phyloP scores from a whole-genome alignment of 768 basidiomycete species.

The Tephrocybe sp. region DNA sequence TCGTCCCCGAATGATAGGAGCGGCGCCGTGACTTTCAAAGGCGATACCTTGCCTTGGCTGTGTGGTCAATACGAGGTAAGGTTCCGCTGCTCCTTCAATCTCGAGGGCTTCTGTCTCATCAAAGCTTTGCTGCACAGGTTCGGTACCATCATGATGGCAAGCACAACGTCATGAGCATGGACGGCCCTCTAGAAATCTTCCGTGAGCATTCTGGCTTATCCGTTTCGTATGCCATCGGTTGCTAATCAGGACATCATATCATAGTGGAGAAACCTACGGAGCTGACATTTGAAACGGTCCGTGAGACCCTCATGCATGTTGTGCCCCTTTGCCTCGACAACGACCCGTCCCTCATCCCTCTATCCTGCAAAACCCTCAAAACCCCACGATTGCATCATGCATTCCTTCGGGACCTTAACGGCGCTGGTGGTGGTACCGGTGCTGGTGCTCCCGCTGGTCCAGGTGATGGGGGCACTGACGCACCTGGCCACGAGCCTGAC shows the following conservation, averaged over 20 bases:
- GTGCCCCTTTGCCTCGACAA: slow-evolving; percentile 87
- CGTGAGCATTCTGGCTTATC: slow-evolving; percentile 47
- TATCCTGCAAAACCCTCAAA: slow-evolving; percentile 48
- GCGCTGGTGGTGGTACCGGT: neutral
- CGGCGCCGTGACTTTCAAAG: slow-evolving; percentile 73
- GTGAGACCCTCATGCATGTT: slow-evolving; percentile 64
- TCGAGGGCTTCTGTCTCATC: neutral
- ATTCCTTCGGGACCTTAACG: neutral
- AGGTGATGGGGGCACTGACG: neutral
- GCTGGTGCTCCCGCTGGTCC: neutral
- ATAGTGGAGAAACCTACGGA: slow-evolving; percentile 68
- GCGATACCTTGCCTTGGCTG: slow-evolving; percentile 82
- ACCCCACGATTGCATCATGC: slow-evolving; percentile 16
- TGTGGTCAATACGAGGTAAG: slow-evolving; percentile 83
- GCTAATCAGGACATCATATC: too few species aligned
- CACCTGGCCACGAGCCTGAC: too few species aligned
- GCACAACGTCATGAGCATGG: slow-evolving; percentile 89
- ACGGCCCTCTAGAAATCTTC: slow-evolving; percentile 85
- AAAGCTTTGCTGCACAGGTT: slow-evolving; percentile 37
- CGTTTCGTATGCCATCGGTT: too few species aligned
- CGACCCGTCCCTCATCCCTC: slow-evolving; percentile 78
- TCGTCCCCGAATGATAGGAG: slow-evolving; percentile 41
- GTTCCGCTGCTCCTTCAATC: neutral
- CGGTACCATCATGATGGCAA: slow-evolving; percentile 97
- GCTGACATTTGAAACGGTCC: slow-evolving; percentile 64